phyloP scores from a whole-genome alignment of 2,329 filamentous ascomycete genomes.

The Diaporthe caulivora region DNA sequence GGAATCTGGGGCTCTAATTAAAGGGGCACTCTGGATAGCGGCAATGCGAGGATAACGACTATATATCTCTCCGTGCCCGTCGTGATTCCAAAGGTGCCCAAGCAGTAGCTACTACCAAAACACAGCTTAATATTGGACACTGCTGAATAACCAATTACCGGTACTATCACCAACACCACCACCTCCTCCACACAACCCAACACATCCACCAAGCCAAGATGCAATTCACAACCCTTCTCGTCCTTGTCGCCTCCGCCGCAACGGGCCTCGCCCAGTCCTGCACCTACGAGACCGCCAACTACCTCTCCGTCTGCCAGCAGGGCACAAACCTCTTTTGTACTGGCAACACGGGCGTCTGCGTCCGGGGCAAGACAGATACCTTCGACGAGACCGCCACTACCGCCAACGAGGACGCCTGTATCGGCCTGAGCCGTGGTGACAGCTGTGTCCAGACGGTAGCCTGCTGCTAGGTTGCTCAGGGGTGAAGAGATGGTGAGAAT shows the following conservation, averaged over 20 bases:
- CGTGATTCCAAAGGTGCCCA: not conserved
- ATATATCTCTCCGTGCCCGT: not conserved
- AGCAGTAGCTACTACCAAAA: not conserved
- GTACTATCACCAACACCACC: not conserved
- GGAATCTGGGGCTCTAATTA: slow-evolving; percentile 9
- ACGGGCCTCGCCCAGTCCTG: slow-evolving; percentile 13
- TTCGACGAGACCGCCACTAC: slow-evolving; percentile 2
- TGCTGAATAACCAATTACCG: not conserved
- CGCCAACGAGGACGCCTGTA: slow-evolving; percentile 23
- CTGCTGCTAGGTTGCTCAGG: not conserved
- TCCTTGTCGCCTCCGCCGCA: slow-evolving; percentile 9
- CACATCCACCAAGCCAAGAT: not conserved
- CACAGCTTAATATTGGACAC: not conserved
- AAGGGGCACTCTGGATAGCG: not conserved
- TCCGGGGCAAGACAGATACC: slow-evolving; percentile 11
- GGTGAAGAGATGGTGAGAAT: not conserved
- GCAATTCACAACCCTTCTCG: not conserved
- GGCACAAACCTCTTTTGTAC: slow-evolving; percentile 14
- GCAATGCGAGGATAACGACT: not conserved
- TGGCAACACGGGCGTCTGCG: slow-evolving; percentile 19
- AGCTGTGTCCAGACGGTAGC: slow-evolving; percentile 18
- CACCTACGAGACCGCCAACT: slow-evolving; percentile 20
- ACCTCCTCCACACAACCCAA: not conserved
- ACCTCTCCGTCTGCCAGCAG: slow-evolving; percentile 31
- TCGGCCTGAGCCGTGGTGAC: not conserved